A percentile compares a stretch with the other conserved stretches of the same genome.
Evolutionary conservation across 495 filamentous ascomycete species (phyloP).

Genomic region (Ramalina intermedia): DNA sequence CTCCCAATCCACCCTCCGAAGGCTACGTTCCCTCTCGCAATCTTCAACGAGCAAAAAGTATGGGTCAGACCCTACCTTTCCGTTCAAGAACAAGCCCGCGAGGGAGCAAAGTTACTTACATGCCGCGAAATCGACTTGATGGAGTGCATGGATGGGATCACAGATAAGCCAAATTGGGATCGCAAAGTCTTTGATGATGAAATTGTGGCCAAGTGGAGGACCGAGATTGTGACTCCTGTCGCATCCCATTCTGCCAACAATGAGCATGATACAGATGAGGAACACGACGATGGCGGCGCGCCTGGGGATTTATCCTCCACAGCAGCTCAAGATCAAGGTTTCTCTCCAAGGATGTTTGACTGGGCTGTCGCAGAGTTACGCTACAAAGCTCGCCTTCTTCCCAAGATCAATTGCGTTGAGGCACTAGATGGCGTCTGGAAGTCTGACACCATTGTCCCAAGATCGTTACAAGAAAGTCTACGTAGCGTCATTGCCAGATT

Average conservation of each 20-base stretch:
- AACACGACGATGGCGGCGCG: background rate
- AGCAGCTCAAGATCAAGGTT: background rate
- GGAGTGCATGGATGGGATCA: constrained; percentile 25
- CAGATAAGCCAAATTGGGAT: constrained; percentile 38
- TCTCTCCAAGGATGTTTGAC: constrained; percentile 34
- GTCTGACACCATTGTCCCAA: constrained; percentile 22
- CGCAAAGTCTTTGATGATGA: constrained; percentile 37
- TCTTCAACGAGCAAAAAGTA: too few species aligned
- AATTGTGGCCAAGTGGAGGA: constrained; percentile 25
- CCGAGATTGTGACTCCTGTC: constrained; percentile 15
- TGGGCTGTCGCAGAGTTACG: constrained; percentile 37
- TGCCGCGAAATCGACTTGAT: constrained; percentile 26
- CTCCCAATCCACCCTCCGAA: too few species aligned
- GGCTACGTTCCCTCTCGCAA: too few species aligned
- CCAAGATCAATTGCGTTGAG: constrained; percentile 20
- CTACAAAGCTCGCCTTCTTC: constrained; percentile 24
- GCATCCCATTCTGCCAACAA: background rate
- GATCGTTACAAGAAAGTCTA: constrained; percentile 17
- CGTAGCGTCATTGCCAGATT: constrained; percentile 20
- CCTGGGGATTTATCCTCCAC: background rate
- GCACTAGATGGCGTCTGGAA: constrained; percentile 25
- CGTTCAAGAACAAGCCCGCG: too few species aligned
- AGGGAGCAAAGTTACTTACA: too few species aligned
- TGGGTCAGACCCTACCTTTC: too few species aligned
- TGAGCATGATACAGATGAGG: background rate